Base-by-base conservation (phyloP, 1,284 basidiomycete species). In the Ustilago esculenta region DNA sequence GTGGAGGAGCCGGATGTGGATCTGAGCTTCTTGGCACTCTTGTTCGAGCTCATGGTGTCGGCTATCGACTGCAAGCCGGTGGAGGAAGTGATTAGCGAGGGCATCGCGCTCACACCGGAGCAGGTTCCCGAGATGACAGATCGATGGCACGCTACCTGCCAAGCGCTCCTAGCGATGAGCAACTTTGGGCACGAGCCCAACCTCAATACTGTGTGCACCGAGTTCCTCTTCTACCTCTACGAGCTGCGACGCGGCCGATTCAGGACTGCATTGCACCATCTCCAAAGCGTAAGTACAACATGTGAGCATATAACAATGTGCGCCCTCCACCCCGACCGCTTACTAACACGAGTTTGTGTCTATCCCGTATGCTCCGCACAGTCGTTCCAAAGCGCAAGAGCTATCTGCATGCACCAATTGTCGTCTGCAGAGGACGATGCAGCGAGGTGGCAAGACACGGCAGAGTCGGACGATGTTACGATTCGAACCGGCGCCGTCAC, bases 121-220 rank as follows among this genome's bases (percentile, higher is more conserved):
- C 70, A 75, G 40, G 59, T 77, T 9, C 46, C 54, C n/a, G 57
- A 66, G 17, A 54, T 59, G 67, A 66, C 72, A 10, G 70, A 75
- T n/a, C 48, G 64, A 9, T 77, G 75, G 75, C 61, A 75, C 34
- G 63, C 65, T 8, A 64, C 67, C 7, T 69, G 64, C 24, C 70
- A 75, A 34, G 57, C 75, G 3, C 51, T 77, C 12, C 45, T 77
- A 21, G 60, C 64, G 17, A 68, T 72, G 60, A 64, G 68, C 45
- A 61, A 73, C 46, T 71, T 66, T 14, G 42, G 56, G 9, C 56
- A 64, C 46, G 61, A 75, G 42, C 73, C 75, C n/a, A 77, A 77
- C 39, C 52, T 70, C 49, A 77, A 77, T 56, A 70, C 72, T 15
- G 52, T 77, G 20, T 59, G 60, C 39, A 59, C 75, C 11, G 60